Base-by-base conservation (phyloP, 2,329 filamentous ascomycete genomes). In the Colletotrichum lindemuthianum region DNA sequence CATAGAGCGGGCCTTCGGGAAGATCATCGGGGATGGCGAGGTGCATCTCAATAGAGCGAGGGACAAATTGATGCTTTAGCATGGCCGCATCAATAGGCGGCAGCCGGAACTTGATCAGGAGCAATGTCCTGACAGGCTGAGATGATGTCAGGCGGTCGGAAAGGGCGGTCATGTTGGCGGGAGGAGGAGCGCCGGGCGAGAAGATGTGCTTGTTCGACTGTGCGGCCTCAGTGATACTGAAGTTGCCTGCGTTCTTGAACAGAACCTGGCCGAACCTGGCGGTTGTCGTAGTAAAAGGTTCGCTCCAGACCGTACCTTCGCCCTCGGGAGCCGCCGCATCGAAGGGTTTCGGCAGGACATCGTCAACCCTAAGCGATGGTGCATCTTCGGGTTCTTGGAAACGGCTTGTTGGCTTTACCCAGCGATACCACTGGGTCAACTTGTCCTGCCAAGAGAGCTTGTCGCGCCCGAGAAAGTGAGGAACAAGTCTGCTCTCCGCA, bases 221-320 rank as follows among this genome's bases (percentile, higher is more conserved):
- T 8, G 51, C 39, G n/a, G 60, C 60, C 24, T 11, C 24, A 13
- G 53, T 41, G 9, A 47, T 13, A 16, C 13, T 33, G 13, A 60
- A 57, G 6, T 12, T 4, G 36, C 12, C 24, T 24, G 61, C 52
- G 40, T 74, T 70, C 24, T 68, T 55, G 64, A 83, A 81, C 0
- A 88, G 77, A 39, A 87, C 67, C 57, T 84, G 81, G 15, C 86
- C 86, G 68, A 88, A 88, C 3, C 77, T 75, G 10, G 84, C 83
- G 3, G 70, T 72, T 2, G 81, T 79, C 9, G 60, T 15, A 33
- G n/a, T 49, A 39, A 49, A 64, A 33, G 15, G 16, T 44, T 49
- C 59, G 54, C 63, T 59, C 53, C 53, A 64, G 24, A 24, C 24
- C 2, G 37, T 10, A 13, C 13, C 9, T 9, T 54, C 34, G 6